Base-by-base conservation (phyloP, 2,329 filamentous ascomycete genomes). In the Trichophyton schoenleinii region DNA sequence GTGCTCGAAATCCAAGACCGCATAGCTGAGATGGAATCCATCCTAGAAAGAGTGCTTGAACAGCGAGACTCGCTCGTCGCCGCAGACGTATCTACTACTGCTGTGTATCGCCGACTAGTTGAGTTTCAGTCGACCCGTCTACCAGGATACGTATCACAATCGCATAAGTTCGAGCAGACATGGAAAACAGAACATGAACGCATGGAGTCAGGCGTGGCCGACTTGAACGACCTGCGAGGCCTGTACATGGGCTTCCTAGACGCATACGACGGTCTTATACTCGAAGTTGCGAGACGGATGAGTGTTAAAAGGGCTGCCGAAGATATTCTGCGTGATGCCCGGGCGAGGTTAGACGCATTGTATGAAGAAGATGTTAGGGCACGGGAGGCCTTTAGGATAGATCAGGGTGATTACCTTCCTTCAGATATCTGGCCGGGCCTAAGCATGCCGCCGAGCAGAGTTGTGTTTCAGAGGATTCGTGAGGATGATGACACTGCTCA, bases 231-330 rank as follows among this genome's bases (percentile, higher is more conserved):
- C 22, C 82, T 96, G 68, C 81, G 85, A 9, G 79, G 83, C n/a
- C 89, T 96, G 68, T 97, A 96, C 73, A 87, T 92, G 63, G 86
- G 87, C 18, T 99, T 97, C 68, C 80, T 88, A 20, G 82, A 84
- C 59, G 89, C 91, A 0, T 97, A 99, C 70, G 87, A 90, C 66
- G 85, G 87, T 20, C 78, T 99, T 11, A 81, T 96, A 25, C 80
- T 95, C 1, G 94, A 99, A 72, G 87, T 91, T 4, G 87, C 87
- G 59, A 81, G 94, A 25, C 82, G 94, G 8, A 84, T 83, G 63
- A 78, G 81, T 13, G 83, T 89, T 41, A 88, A 94, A 68, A 83
- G 87, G 36, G 85, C 87, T 64, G 87, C 95, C 59, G 81, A 86
- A 66, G 80, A 79, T 49, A 84, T 95, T 28, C 87, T 91, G 69